Percentiles rank a stretch among this genome's conserved stretches.
phyloP scores from a whole-genome alignment of 257 asterid species.

The Nicotiana sylvestris region DNA sequence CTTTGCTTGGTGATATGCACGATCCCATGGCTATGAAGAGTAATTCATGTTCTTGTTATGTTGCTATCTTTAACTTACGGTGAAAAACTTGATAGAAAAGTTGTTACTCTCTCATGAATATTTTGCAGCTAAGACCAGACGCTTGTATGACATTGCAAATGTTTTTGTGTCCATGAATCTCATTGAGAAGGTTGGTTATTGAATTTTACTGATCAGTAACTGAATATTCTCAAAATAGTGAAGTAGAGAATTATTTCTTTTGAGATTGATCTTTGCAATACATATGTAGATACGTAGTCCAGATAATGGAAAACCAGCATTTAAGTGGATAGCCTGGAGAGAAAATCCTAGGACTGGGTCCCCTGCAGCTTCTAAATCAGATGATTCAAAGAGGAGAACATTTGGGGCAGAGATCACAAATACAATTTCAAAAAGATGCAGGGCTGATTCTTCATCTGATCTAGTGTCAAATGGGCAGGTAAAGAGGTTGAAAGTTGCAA shows the following conservation, averaged over 20 bases:
- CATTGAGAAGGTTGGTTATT: conserved; percentile 56
- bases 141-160: conserved; percentile 66
- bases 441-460: conserved; percentile 27
- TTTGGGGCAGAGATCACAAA: conserved; percentile 65
- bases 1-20: conserved; percentile 49
- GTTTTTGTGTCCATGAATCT: conserved; percentile 59
- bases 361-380: conserved; percentile 23
- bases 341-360: conserved; percentile 23
- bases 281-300: conserved; percentile 45
- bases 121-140: conserved; percentile 61
- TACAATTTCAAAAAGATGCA: conserved; percentile 32
- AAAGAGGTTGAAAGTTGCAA: conserved; percentile 19
- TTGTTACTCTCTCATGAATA: not conserved
- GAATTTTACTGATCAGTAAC: not conserved
- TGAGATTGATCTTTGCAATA: not conserved
- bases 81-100: not conserved
- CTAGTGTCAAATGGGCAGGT: conserved; percentile 21
- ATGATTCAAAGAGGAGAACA: conserved; percentile 39
- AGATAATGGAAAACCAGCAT: conserved; percentile 59
- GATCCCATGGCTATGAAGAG: conserved; percentile 51
- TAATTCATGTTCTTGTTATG: conserved; percentile 29
- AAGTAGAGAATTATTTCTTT: not conserved
- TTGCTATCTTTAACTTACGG: conserved; percentile 8
- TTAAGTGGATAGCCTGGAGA: conserved; percentile 51
- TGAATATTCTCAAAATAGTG: not conserved